These are phyloP conservation scores for Trichosanthes truncata DNA, from an alignment of 306 rosid species.

Conservation along the genomic window DNA sequence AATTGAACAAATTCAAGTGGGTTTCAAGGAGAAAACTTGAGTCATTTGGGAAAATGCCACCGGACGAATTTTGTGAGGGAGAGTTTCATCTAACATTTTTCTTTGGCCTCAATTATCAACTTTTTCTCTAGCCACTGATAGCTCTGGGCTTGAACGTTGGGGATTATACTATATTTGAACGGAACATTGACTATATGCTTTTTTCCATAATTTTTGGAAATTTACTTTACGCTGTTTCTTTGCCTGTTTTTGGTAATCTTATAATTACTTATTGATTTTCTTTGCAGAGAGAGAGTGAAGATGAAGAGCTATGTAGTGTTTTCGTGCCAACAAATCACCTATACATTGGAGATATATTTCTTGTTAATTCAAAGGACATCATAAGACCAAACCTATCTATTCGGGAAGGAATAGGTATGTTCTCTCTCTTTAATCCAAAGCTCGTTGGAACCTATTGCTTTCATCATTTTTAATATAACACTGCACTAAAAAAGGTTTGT, in stretches of 20 bases:
- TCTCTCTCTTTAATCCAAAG: neutral
- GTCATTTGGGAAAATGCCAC: neutral
- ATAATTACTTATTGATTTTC: conserved; percentile 8
- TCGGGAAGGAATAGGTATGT: conserved; percentile 81
- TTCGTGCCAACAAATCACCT: conserved; percentile 89
- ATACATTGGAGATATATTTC: conserved; percentile 68
- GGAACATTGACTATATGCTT: neutral
- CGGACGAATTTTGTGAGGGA: neutral
- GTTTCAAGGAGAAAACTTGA: neutral
- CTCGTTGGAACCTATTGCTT: neutral
- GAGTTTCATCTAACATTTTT: neutral
- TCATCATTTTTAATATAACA: neutral
- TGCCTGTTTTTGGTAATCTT: neutral
- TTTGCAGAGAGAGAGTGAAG: conserved; percentile 61
- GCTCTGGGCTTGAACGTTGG: neutral
- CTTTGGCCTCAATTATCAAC: neutral
- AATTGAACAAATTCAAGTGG: neutral
- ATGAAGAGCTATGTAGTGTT: conserved; percentile 85
- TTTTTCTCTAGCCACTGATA: neutral
- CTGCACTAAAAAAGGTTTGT: neutral
- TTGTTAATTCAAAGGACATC: conserved; percentile 63
- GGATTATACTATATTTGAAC: neutral
- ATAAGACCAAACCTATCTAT: conserved; percentile 82
- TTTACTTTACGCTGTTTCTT: neutral
- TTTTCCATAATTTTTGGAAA: neutral